phyloP scores from a whole-genome alignment of 441 rosid species.

The Bruguiera hainesii region DNA sequence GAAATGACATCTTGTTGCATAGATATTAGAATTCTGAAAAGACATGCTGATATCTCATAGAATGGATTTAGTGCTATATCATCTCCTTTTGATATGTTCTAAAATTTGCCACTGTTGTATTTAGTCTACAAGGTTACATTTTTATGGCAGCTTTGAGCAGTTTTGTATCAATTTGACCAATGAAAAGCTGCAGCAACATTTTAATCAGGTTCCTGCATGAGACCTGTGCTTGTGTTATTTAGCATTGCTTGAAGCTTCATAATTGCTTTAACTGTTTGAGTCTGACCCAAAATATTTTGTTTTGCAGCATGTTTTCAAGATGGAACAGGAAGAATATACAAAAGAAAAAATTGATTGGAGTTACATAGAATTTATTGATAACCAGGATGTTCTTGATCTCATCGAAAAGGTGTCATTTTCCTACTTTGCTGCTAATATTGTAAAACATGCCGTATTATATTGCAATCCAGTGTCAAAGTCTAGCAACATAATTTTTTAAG shows the following conservation, averaged over 20 bases:
- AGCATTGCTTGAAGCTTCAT: conserved; percentile 7
- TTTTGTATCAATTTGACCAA: conserved; percentile 96
- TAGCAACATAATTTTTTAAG: too few species aligned
- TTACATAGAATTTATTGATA: conserved; percentile 92
- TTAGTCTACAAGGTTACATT: conserved; percentile 4
- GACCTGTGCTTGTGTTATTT: conserved; percentile 22
- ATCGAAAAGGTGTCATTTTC: conserved; percentile 71
- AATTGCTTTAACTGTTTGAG: conserved; percentile 23
- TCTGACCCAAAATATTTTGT: conserved; percentile 29
- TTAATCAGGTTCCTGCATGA: conserved; percentile 64
- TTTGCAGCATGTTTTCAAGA: conserved; percentile 96
- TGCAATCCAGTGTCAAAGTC: background rate
- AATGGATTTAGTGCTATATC: background rate
- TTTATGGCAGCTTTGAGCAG: conserved; percentile 75
- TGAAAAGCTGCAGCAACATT: conserved; percentile 98
- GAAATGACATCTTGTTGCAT: too few species aligned
- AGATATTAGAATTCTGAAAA: background rate
- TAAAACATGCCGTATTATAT: conserved; percentile 7
- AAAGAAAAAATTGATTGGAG: conserved; percentile 97
- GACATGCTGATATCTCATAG: background rate
- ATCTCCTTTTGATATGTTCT: background rate
- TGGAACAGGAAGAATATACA: conserved; percentile 97
- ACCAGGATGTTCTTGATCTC: conserved; percentile 94
- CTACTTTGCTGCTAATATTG: conserved; percentile 3
- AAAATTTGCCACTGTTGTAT: background rate